Evolutionary conservation across 177 flowering plant genomes (phyloP).

Genomic region (Vitis hybrid): DNA sequence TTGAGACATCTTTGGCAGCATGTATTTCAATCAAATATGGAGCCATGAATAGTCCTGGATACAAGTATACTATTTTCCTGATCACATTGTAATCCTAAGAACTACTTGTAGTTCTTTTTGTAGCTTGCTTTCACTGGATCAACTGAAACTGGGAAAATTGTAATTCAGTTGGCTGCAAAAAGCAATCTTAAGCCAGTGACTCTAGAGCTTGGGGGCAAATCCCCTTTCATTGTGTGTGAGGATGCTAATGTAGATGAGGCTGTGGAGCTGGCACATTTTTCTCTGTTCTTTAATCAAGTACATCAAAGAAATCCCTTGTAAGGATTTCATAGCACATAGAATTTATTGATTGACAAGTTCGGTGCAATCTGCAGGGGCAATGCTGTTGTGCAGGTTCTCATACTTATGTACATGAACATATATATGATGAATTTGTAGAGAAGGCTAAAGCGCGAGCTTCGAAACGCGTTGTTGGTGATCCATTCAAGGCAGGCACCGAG

Average conservation of each 20-base stretch:
- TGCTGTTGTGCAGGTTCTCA: no score
- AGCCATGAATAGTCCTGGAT: no score
- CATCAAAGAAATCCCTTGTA: background rate
- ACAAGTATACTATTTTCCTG: no score
- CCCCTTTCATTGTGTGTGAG: slow-evolving; percentile 65
- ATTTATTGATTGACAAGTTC: no score
- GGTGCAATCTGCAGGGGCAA: no score
- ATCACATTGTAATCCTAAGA: background rate
- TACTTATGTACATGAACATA: no score
- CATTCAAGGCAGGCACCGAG: no score
- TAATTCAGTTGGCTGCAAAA: slow-evolving; percentile 47
- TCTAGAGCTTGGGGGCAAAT: slow-evolving; percentile 67
- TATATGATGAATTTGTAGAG: no score
- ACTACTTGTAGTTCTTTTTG: slow-evolving; percentile 8
- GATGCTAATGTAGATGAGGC: slow-evolving; percentile 71
- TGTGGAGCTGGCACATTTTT: slow-evolving; percentile 60
- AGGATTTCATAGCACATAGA: background rate
- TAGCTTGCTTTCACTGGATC: slow-evolving; percentile 78
- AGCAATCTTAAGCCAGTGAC: slow-evolving; percentile 53
- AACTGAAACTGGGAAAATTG: slow-evolving; percentile 49
- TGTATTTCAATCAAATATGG: no score
- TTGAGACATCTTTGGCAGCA: no score
- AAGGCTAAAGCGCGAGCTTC: no score
- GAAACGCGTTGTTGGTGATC: no score
- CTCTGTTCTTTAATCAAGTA: slow-evolving; percentile 68